Evolutionary conservation across 345 rosid genomes (phyloP), one percentile per base, ranked within the genome.

Genomic region (Eucalyptus cladocalyx): DNA sequence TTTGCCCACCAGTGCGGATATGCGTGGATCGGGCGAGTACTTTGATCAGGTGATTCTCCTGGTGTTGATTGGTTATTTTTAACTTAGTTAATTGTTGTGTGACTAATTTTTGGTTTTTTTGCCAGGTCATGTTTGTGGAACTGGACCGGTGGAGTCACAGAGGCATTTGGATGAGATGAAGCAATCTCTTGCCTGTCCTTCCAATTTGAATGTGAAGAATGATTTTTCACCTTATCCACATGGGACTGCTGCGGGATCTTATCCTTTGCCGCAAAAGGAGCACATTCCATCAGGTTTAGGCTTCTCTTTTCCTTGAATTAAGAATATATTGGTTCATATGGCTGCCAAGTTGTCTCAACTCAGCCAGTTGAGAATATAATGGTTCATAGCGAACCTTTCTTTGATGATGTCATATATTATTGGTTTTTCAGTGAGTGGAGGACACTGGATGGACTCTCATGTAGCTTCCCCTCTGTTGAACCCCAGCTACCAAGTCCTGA

Each of bases 121-220:
- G 42, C 37, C 53, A 91, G 93, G 91, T 92, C 62, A 87, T 91
- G 58, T 91, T 91, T 90, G 89, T 58, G 11, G 94, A 90, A 88
- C 90, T 91, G 30, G 88, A 86, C 45, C 30, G 86, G 88, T 42
- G 60, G 93, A 88, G 60, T 90, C 93, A 14, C 88, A 58, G 56
- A 72, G 80, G 56, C 87, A 88, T 48, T 91, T 91, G 89, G 87
- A 89, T 91, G 91, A 90, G 76, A 90, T 90, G 92, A 91, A 93
- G 76, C 62, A 23, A 56, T 87, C 89, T 24, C 86, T 88, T 51
- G 49, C 87, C 37, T 54, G 81, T 85, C 81, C 76, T 42, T 87
- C 91, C 62, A 87, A 40, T 21, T 40, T 87, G 51, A 87, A 89
- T 76, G 26, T 85, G 86, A 85, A 72, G 51, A 49, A 47, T 62